Evolutionary conservation across 805 yeast species (phyloP).

Genomic region (Candida jianshihensis): DNA sequence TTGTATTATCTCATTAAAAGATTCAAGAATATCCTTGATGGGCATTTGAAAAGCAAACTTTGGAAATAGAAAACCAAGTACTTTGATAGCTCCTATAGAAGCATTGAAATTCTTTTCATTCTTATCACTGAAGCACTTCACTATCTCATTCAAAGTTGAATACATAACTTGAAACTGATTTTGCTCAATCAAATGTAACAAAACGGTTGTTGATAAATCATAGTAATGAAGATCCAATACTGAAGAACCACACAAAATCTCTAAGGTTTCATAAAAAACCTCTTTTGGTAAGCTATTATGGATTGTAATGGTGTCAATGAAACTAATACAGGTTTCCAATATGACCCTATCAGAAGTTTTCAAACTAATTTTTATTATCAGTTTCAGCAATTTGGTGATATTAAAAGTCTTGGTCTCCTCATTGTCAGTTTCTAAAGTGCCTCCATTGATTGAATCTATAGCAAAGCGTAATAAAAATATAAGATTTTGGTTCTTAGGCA

Average conservation of each 20-base stretch:
- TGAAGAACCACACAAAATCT: slow-evolving; percentile 39
- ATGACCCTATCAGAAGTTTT: slow-evolving; percentile 32
- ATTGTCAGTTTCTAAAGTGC: slow-evolving; percentile 28
- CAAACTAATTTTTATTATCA: slow-evolving; percentile 31
- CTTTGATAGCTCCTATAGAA: slow-evolving; percentile 33
- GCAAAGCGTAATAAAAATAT: slow-evolving; percentile 30
- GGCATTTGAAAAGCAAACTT: slow-evolving; percentile 20
- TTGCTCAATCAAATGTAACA: slow-evolving; percentile 27
- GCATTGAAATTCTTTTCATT: slow-evolving; percentile 22
- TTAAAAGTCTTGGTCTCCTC: slow-evolving; percentile 23
- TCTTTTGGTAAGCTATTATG: slow-evolving; percentile 41
- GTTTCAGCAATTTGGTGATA: slow-evolving; percentile 27
- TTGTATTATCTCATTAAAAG: slow-evolving; percentile 25
- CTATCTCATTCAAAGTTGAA: slow-evolving; percentile 11
- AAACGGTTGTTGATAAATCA: slow-evolving; percentile 31
- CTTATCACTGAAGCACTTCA: slow-evolving; percentile 9
- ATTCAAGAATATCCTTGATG: slow-evolving; percentile 26
- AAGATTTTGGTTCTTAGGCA: slow-evolving; percentile 17
- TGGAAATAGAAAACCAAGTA: slow-evolving; percentile 28
- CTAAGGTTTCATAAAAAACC: slow-evolving; percentile 30
- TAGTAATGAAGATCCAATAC: slow-evolving; percentile 29
- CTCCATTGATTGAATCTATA: slow-evolving; percentile 39
- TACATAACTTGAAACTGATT: slow-evolving; percentile 9
- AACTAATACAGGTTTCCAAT: slow-evolving; percentile 30
- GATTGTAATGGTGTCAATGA: slow-evolving; percentile 37